phyloP scores from a whole-genome alignment of 1,139 yeast genomes.

The Sugiyamaella xylanicola region DNA sequence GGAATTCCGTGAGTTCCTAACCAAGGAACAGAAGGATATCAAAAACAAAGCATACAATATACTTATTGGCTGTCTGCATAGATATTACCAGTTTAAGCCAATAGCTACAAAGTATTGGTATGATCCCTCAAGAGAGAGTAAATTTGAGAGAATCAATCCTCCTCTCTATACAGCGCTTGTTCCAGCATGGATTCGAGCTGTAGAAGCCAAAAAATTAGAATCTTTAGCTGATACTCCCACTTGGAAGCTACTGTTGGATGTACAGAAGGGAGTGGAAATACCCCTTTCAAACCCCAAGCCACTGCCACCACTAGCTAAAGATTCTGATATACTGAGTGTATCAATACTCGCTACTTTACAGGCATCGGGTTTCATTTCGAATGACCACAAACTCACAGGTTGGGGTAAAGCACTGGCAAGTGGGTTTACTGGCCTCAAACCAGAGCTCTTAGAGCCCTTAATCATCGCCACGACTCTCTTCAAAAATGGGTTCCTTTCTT shows the following conservation, averaged over 20 bases:
- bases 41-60: conserved; percentile 67
- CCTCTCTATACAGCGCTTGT: conserved; percentile 27
- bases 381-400: conserved; percentile 48
- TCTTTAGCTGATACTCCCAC: neutral
- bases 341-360: conserved; percentile 60
- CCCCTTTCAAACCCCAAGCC: neutral
- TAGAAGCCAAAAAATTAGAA: neutral
- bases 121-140: conserved; percentile 43
- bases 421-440: conserved; percentile 35
- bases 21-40: conserved; percentile 48
- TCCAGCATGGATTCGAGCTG: conserved; percentile 15
- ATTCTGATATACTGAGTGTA: conserved; percentile 61
- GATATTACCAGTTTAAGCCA: conserved; percentile 82
- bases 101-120: conserved; percentile 53
- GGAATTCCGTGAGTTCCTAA: conserved; percentile 60
- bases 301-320: conserved; percentile 40
- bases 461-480: conserved; percentile 37
- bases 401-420: conserved; percentile 59
- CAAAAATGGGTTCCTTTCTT: conserved; percentile 33
- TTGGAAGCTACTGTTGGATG: neutral
- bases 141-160: conserved; percentile 30
- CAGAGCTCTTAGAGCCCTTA: conserved; percentile 38
- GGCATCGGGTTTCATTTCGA: conserved; percentile 57
- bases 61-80: conserved; percentile 70
- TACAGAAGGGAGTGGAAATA: neutral